phyloP scores from a whole-genome alignment of 805 yeast species.

The Cyberlindnera mississippiensis region DNA sequence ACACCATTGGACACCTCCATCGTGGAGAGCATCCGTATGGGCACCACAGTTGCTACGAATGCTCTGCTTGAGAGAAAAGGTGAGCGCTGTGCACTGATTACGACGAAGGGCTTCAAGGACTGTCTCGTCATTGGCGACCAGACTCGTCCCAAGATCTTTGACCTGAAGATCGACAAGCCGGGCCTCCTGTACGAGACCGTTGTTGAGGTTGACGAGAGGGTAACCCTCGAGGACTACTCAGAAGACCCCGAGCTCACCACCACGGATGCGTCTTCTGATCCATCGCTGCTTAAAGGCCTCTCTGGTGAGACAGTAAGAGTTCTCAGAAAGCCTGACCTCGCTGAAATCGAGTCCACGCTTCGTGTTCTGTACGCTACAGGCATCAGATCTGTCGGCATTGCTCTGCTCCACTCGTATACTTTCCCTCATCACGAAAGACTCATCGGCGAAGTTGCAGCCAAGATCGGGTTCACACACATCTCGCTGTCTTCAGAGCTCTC shows the following conservation, averaged over 20 bases:
- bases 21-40: slow-evolving; percentile 76
- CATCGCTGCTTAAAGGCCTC: slow-evolving; percentile 45
- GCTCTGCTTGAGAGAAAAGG: slow-evolving; percentile 93
- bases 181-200: slow-evolving; percentile 71
- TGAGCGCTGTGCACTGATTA: slow-evolving; percentile 76
- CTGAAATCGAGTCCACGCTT: slow-evolving; percentile 40
- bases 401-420: slow-evolving; percentile 70
- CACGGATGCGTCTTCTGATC: slow-evolving; percentile 23
- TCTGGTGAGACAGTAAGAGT: slow-evolving; percentile 68
- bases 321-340: slow-evolving; percentile 45
- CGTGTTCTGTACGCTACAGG: slow-evolving; percentile 49
- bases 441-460: slow-evolving; percentile 55
- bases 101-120: slow-evolving; percentile 87
- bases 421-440: slow-evolving; percentile 63
- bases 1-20: slow-evolving; percentile 55
- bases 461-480: slow-evolving; percentile 64
- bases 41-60: slow-evolving; percentile 95
- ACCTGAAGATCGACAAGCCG: slow-evolving; percentile 68
- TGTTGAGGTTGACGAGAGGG: slow-evolving; percentile 84
- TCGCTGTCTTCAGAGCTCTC: slow-evolving; percentile 65
- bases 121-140: slow-evolving; percentile 84
- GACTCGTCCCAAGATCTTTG: slow-evolving; percentile 86
- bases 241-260: slow-evolving; percentile 56
- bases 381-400: slow-evolving; percentile 64
- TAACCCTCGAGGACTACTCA: slow-evolving; percentile 74